phyloP scores from a whole-genome alignment of 2,329 filamentous ascomycete genomes.

The Colletotrichum sp. region DNA sequence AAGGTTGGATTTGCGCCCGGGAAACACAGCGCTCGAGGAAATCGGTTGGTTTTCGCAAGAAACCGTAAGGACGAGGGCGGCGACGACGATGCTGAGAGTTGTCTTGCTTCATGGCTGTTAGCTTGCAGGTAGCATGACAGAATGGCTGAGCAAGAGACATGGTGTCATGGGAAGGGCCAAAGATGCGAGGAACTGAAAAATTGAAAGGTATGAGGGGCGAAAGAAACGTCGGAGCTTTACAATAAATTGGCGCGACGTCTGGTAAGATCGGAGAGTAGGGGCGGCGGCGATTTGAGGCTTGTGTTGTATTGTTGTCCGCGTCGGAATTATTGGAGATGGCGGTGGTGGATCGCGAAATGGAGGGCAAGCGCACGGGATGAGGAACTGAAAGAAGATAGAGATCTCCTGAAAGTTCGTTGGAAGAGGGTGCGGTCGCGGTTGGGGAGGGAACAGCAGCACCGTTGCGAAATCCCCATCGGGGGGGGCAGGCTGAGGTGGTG shows the following conservation, averaged over 20 bases:
- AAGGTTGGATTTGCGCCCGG: background rate
- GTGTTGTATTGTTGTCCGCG: background rate
- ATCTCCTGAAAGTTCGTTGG: background rate
- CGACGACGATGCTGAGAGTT: background rate
- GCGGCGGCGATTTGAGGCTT: background rate
- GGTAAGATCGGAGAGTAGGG: background rate
- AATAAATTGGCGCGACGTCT: background rate
- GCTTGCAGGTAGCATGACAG: background rate
- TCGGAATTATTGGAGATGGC: background rate
- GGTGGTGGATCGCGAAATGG: background rate
- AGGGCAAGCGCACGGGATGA: background rate
- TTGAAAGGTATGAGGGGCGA: background rate
- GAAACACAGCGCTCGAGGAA: background rate
- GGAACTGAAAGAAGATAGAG: background rate
- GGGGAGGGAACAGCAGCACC: background rate
- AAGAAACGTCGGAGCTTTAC: constrained; percentile 1
- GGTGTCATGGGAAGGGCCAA: background rate
- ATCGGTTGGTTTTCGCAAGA: background rate
- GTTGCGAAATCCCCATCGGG: background rate
- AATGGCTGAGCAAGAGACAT: background rate
- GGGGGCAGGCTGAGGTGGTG: background rate
- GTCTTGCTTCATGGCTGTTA: background rate
- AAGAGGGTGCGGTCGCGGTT: background rate
- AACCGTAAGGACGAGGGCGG: background rate
- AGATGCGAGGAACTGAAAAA: background rate